Percentiles rank a stretch among this genome's conserved stretches.
Conservation (phyloP, 345 rosid genomes). For the Linum trigynum region DNA sequence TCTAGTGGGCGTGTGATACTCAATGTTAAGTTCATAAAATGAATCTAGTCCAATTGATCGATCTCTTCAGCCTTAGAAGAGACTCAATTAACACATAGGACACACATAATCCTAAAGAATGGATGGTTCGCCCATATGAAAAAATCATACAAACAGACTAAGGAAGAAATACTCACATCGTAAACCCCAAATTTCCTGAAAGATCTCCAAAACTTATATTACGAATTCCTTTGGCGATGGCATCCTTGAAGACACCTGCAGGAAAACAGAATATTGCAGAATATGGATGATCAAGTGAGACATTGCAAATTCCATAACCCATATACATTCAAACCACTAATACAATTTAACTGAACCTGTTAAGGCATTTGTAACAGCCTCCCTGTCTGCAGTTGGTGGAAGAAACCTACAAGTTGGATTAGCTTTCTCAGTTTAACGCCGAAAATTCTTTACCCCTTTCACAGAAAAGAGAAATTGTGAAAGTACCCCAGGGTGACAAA, state of each 20-base stretch:
- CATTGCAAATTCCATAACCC: not conserved
- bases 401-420: constrained; percentile 50
- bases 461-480: constrained; percentile 16
- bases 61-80: no score
- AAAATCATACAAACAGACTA: not conserved
- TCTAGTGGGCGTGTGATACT: not conserved
- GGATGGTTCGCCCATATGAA: not conserved
- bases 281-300: not conserved
- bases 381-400: constrained; percentile 77
- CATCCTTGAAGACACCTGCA: constrained; percentile 70
- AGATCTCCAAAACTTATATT: constrained; percentile 93
- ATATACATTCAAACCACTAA: constrained; percentile 3
- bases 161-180: constrained; percentile 46
- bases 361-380: constrained; percentile 75
- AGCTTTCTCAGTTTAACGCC: not conserved
- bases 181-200: constrained; percentile 71
- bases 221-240: constrained; percentile 73
- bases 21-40: not conserved
- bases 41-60: not conserved
- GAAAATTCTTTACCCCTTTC: constrained; percentile 4
- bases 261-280: not conserved
- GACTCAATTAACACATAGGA: not conserved
- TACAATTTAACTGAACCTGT: constrained; percentile 37
- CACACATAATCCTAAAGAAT: not conserved
- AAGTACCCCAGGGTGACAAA: constrained; percentile 87